Percentiles rank a stretch among this genome's conserved stretches.
These are phyloP conservation scores for Ascomycota sp. DNA, from an alignment of 2,329 filamentous ascomycete genomes.

Conservation along the genomic window DNA sequence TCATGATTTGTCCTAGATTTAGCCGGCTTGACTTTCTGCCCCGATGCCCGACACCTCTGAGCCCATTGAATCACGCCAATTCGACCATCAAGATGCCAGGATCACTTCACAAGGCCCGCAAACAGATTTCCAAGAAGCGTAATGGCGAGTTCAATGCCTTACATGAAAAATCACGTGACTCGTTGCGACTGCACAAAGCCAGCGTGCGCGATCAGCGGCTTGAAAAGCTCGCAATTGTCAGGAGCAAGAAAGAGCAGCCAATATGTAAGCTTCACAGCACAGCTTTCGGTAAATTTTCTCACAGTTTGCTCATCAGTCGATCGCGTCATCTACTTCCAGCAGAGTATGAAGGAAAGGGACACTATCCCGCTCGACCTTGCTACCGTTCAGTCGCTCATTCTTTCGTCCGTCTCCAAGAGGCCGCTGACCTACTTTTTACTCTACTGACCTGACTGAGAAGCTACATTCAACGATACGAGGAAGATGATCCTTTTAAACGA, in stretches of 20 bases:
- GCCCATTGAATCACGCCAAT: neutral
- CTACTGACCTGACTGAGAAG: slow-evolving; percentile 11
- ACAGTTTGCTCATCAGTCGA: slow-evolving; percentile 9
- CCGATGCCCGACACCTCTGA: too few relatives aligned
- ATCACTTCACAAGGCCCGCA: slow-evolving; percentile 63
- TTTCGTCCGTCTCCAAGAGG: slow-evolving; percentile 25
- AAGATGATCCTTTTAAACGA: slow-evolving; percentile 45
- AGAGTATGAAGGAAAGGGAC: slow-evolving; percentile 31
- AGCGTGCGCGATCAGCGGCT: slow-evolving; percentile 67
- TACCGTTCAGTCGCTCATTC: slow-evolving; percentile 39
- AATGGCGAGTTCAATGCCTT: slow-evolving; percentile 51
- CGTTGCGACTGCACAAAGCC: slow-evolving; percentile 60
- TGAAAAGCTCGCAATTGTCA: slow-evolving; percentile 45
- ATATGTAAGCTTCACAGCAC: slow-evolving; percentile 32
- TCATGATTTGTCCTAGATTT: too few relatives aligned
- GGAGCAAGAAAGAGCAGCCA: slow-evolving; percentile 54
- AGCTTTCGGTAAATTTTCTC: neutral
- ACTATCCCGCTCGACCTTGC: slow-evolving; percentile 27
- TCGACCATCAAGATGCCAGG: slow-evolving; percentile 41
- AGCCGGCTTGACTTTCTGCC: too few relatives aligned
- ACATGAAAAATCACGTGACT: slow-evolving; percentile 78
- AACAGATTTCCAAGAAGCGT: slow-evolving; percentile 78
- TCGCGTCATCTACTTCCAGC: slow-evolving; percentile 44
- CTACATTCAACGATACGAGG: slow-evolving; percentile 48
- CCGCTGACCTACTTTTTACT: slow-evolving; percentile 1